Evolutionary conservation across 179 eudicot species (phyloP), one percentile per base, ranked within the genome.

Genomic region (Camellia oleifera): DNA sequence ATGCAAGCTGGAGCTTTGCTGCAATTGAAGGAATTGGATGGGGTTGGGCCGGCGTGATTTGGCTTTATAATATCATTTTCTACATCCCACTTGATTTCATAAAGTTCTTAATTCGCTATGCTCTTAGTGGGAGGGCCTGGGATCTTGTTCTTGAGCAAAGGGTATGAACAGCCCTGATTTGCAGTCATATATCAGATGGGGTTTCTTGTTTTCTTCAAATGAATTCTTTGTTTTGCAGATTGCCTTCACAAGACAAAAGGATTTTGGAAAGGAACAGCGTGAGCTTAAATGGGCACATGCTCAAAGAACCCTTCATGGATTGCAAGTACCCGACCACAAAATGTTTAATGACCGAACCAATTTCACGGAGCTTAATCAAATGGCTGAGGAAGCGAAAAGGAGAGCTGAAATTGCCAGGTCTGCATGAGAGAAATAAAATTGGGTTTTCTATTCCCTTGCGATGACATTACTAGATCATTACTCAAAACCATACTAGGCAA

Each of bases 341-440:
- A 86, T 92, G 89, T 94, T 93, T 82, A 83, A 78, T 56, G 97
- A 93, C 50, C 84, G 87, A 62, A 86, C 88, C 58, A 91, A 81
- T 69, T 84, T 92, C 88, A 90, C 90, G 6, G 98, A 94, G 74
- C 93, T 94, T 82, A 94, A 89, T 82, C 98, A 94, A 80, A 89
- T 94, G 96, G 98, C 98, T 2, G 98, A 94, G 83, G 98, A 94
- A 82, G 98, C 98, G 12, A 94, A 90, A 78, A 84, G 96, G 77
- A 90, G 98, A 89, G 98, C 98, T 82, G 98, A 95, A 82, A 94
- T 94, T 80, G 98, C 97, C 9, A 94, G 97, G 98, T 94, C 77
- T 23, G 40, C 50, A 56, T 23, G 3, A 79, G 68, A 42, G 61
- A 9, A 20, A 32, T 63, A 63, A 74, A 74, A 70, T 9, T 54